Evolutionary conservation across 2,329 filamentous ascomycete species (phyloP).

Genomic region (Peltaster fructicola): DNA sequence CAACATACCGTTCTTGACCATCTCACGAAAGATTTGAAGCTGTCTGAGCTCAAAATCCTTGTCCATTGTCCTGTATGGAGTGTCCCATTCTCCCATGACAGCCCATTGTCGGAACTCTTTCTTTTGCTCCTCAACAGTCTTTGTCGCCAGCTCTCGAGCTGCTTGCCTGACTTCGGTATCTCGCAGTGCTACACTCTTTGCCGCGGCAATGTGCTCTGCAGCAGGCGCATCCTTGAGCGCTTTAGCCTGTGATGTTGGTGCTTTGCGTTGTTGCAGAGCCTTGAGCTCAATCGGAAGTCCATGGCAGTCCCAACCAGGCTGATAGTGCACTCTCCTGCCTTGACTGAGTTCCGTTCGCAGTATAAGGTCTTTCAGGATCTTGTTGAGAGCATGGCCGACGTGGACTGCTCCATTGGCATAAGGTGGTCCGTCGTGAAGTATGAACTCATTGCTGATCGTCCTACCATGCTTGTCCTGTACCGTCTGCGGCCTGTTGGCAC

Average conservation of each 20-base stretch:
- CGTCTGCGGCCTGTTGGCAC: constrained; percentile 15
- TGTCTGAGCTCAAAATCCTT: constrained; percentile 56
- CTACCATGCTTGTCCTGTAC: constrained; percentile 22
- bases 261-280: constrained; percentile 46
- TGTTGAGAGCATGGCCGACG: constrained; percentile 88
- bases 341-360: constrained; percentile 62
- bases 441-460: constrained; percentile 42
- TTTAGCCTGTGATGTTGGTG: constrained; percentile 14
- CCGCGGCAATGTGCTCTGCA: constrained; percentile 12
- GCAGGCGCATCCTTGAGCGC: constrained; percentile 19
- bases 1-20: constrained; percentile 43
- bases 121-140: constrained; percentile 57
- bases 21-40: constrained; percentile 54
- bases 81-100: constrained; percentile 67
- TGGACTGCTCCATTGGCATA: constrained; percentile 91
- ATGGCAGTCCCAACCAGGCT: constrained; percentile 96
- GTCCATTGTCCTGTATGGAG: constrained; percentile 65
- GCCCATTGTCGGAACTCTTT: constrained; percentile 54
- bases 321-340: constrained; percentile 60
- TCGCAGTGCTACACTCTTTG: constrained; percentile 28
- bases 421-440: constrained; percentile 87
- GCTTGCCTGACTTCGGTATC: constrained; percentile 48
- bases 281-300: constrained; percentile 95
- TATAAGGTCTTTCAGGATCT: constrained; percentile 90
- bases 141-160: constrained; percentile 47